Conservation (phyloP, 257 asterid species). For the Osmanthus fragrans region DNA sequence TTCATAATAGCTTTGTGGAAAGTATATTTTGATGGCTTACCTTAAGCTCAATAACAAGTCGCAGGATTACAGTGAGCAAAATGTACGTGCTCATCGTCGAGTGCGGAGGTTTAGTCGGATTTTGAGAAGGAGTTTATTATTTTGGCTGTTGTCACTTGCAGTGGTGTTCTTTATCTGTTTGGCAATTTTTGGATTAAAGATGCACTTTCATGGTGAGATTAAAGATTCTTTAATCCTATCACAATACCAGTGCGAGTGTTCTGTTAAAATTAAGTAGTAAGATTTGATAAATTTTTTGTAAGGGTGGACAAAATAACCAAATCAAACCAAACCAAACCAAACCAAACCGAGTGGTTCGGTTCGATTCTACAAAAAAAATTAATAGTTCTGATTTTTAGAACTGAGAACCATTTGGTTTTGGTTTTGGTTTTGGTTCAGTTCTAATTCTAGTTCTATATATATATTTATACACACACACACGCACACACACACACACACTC, state of each 20-base stretch:
- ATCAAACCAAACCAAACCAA: no score
- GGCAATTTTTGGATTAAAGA: conserved; percentile 57
- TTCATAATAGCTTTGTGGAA: conserved; percentile 30
- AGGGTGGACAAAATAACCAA: no score
- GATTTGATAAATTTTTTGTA: neutral
- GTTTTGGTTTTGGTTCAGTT: no score
- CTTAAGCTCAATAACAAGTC: conserved; percentile 41
- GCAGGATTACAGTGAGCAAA: conserved; percentile 43
- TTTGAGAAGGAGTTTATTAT: conserved; percentile 45
- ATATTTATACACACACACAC: no score
- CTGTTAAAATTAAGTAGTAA: neutral
- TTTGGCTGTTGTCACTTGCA: conserved; percentile 56
- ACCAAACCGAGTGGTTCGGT: no score
- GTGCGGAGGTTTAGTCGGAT: conserved; percentile 55
- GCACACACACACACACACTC: no score
- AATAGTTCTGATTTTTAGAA: no score
- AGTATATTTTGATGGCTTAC: conserved; percentile 52
- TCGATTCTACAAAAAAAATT: no score
- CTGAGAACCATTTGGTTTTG: no score
- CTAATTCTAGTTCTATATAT: no score
- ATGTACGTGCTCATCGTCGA: conserved; percentile 44
- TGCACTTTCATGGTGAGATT: conserved; percentile 71
- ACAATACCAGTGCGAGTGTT: neutral
- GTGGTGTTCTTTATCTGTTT: conserved; percentile 56
- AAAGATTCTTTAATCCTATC: neutral